Conservation (phyloP, 768 basidiomycete genomes). For the Trametopsis cervina region DNA sequence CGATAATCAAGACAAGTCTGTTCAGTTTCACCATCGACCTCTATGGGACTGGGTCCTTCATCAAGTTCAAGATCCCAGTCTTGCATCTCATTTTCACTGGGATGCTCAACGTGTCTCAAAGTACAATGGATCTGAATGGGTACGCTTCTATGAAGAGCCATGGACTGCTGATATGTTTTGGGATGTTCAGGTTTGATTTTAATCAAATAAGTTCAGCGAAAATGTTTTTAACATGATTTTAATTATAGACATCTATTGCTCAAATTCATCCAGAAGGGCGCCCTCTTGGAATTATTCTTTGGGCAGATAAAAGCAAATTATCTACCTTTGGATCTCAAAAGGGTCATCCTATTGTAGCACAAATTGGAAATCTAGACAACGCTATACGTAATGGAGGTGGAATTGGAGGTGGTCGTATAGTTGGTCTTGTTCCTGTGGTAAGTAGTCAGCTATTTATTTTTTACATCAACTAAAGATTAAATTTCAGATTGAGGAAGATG, state of each 20-base stretch:
- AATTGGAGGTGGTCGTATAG: conserved; percentile 18
- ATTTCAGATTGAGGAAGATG: not conserved
- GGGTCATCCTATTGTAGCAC: conserved; percentile 17
- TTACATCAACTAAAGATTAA: not conserved
- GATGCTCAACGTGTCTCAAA: conserved; percentile 10
- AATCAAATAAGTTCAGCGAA: not conserved
- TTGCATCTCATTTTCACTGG: conserved; percentile 12
- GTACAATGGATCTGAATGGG: conserved; percentile 8
- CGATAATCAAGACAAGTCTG: not conserved
- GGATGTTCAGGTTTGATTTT: conserved; percentile 11
- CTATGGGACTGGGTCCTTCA: conserved; percentile 13
- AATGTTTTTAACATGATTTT: not conserved
- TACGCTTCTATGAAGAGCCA: conserved; percentile 11
- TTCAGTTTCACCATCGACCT: conserved; percentile 4
- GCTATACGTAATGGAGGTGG: conserved; percentile 11
- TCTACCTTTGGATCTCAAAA: conserved; percentile 15
- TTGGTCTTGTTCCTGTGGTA: conserved; percentile 23
- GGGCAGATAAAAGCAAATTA: conserved; percentile 18
- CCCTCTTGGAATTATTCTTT: conserved; percentile 9
- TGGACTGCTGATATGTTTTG: conserved; percentile 10
- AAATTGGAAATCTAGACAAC: conserved; percentile 15
- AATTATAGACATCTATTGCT: not conserved
- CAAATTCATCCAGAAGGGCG: not conserved
- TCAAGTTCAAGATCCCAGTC: conserved; percentile 5
- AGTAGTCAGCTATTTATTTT: not conserved